Percentiles rank a stretch among this genome's conserved stretches.
Evolutionary conservation across 192 early-diverging fungal genomes (phyloP).

Genomic region (Backusella luteola): DNA sequence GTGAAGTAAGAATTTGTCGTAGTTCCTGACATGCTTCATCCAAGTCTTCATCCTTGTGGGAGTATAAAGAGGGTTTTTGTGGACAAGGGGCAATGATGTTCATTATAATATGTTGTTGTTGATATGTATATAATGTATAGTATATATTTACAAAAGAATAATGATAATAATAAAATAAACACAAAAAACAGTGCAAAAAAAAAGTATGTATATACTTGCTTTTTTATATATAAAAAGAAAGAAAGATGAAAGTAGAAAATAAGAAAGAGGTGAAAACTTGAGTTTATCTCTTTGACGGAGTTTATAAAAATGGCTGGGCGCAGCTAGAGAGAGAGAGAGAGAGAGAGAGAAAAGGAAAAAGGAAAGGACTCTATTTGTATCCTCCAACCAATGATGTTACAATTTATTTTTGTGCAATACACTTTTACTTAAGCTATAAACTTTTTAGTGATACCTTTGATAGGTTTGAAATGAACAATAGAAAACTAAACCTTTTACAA

Average conservation of each 20-base stretch:
- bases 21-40: slow-evolving; percentile 19
- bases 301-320: not conserved
- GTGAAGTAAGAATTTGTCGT: slow-evolving; percentile 9
- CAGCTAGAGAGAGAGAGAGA: not conserved
- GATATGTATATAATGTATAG: not conserved
- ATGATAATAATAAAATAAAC: not conserved
- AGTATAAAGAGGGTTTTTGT: slow-evolving; percentile 12
- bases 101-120: not conserved
- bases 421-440: not conserved
- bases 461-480: not conserved
- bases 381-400: not conserved
- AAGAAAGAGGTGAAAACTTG: not conserved
- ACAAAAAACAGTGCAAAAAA: not conserved
- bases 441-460: not conserved
- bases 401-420: not conserved
- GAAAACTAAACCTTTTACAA: not conserved
- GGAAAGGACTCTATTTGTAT: not conserved
- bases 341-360: not conserved
- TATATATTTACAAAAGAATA: not conserved
- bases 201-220: slow-evolving; percentile 1
- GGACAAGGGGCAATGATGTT: slow-evolving; percentile 18
- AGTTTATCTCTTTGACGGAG: not conserved
- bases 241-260: not conserved
- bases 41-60: not conserved
- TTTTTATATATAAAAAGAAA: not conserved